Conservation (phyloP, 2,329 filamentous ascomycete genomes). For the Claviceps capensis region DNA sequence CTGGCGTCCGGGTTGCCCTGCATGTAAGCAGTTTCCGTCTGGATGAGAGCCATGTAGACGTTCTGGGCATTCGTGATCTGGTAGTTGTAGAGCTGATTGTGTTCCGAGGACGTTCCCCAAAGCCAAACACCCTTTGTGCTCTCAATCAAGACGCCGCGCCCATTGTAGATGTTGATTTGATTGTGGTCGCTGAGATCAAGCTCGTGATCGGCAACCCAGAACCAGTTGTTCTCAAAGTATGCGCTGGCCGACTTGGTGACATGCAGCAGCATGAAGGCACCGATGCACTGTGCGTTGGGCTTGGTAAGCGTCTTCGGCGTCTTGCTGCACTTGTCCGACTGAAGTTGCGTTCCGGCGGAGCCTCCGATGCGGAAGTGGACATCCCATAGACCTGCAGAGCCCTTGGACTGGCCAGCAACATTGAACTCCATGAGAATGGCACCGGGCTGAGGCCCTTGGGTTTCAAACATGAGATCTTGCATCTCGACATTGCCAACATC, state of each 20-base stretch:
- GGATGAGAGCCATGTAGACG: constrained; percentile 71
- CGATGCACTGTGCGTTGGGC: constrained; percentile 55
- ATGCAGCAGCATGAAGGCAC: constrained; percentile 58
- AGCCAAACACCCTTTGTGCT: constrained; percentile 64
- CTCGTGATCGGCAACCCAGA: constrained; percentile 85
- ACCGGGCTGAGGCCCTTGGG: constrained; percentile 68
- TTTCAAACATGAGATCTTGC: constrained; percentile 75
- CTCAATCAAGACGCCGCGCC: constrained; percentile 71
- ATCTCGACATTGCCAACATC: constrained; percentile 76
- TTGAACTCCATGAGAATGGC: constrained; percentile 92
- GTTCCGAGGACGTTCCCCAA: constrained; percentile 60
- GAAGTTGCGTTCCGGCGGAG: constrained; percentile 67
- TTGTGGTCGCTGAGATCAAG: constrained; percentile 61
- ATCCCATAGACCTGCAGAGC: constrained; percentile 77
- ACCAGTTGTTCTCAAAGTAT: constrained; percentile 83
- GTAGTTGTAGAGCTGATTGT: constrained; percentile 66
- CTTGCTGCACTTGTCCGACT: constrained; percentile 68
- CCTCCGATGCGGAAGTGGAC: constrained; percentile 92
- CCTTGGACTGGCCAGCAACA: constrained; percentile 51
- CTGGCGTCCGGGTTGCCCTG: constrained; percentile 68
- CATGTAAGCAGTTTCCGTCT: constrained; percentile 83
- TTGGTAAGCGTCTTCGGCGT: constrained; percentile 48
- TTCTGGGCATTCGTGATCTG: constrained; percentile 65
- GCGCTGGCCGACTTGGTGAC: constrained; percentile 47
- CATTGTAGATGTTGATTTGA: constrained; percentile 79